These are phyloP conservation scores for Cenococcum geophilum DNA, from an alignment of 495 filamentous ascomycete species.

Conservation along the genomic window DNA sequence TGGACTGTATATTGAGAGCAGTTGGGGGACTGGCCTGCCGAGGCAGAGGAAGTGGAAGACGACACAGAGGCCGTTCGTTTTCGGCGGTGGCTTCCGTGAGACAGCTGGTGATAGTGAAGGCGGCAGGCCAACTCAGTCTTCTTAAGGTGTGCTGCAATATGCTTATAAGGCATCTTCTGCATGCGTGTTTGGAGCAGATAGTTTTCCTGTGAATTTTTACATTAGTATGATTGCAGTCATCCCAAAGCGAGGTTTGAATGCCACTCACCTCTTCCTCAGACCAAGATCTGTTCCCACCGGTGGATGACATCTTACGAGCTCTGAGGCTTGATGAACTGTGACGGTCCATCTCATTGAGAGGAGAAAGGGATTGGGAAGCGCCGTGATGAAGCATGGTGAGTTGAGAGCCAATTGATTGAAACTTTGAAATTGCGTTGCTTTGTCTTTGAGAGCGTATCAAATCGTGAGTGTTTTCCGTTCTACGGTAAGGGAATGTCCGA, in stretches of 20 bases:
- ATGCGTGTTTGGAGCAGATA: conserved; percentile 76
- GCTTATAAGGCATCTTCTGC: conserved; percentile 86
- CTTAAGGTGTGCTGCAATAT: conserved; percentile 74
- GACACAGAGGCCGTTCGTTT: conserved; percentile 60
- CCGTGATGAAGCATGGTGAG: conserved; percentile 30
- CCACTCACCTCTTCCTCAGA: conserved; percentile 35
- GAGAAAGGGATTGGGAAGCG: conserved; percentile 29
- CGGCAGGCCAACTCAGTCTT: conserved; percentile 83
- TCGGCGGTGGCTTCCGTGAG: conserved; percentile 69
- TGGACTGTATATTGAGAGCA: conserved; percentile 31
- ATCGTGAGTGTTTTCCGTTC: conserved; percentile 7
- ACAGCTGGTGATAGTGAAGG: conserved; percentile 77
- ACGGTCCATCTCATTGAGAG: conserved; percentile 30
- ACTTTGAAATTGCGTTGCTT: background rate
- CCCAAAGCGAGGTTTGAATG: background rate
- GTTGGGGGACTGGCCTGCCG: conserved; percentile 31
- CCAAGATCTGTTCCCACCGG: conserved; percentile 37
- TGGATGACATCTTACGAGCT: conserved; percentile 33
- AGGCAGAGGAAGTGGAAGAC: conserved; percentile 39
- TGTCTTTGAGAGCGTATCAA: conserved; percentile 5
- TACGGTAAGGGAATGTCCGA: conserved; percentile 5
- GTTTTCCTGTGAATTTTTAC: conserved; percentile 53
- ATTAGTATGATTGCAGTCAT: conserved; percentile 3
- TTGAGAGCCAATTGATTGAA: conserved; percentile 1
- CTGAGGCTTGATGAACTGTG: conserved; percentile 19